Base-by-base conservation (phyloP, 2,329 filamentous ascomycete genomes). In the Alternaria gaisen region DNA sequence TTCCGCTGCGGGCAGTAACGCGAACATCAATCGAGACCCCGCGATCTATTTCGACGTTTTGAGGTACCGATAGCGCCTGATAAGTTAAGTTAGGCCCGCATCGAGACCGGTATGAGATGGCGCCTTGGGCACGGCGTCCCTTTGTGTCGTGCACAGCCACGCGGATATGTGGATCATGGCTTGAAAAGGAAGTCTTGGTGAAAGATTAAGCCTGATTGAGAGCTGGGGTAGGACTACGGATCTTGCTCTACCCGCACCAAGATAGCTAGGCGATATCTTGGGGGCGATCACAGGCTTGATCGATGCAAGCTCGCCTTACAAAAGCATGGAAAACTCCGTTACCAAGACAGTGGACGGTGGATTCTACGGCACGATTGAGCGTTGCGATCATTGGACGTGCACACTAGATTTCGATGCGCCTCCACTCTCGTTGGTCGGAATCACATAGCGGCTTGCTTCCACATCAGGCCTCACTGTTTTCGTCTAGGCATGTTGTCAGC, bases 211-310 rank as follows among this genome's bases (percentile, higher is more conserved):
- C 55, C 53, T 34, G 36, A 28, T 44, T 26, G 38, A 50, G 43
- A 44, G 12, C 34, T 41, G 14, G 56, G 18, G 46, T 43, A 61
- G 44, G 61, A 26, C 51, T 69, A 65, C 70, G 71, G 70, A 69
- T 63, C 55, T 40, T 41, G 30, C 22, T 46, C 51, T 47, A 64
- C 64, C 72, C 72, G 71, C 54, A 66, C 63, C 56, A 68, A 65
- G 61, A 48, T 30, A 56, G 64, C 71, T 74, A 63, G 72, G 71
- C 71, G 70, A 73, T 74, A 70, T 64, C 68, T 71, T 72, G 66
- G 66, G 58, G 59, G 55, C 57, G 65, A 67, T 69, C 63, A 59
- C 58, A 24, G 43, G 59, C 53, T 34, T 58, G 42, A 59, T 24
- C 38, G 16, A 57, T 54, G 24, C 52, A 58, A 62, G 55, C 43